Base-by-base conservation (phyloP, 129 eudicot species). In the Flaveria linearis region DNA sequence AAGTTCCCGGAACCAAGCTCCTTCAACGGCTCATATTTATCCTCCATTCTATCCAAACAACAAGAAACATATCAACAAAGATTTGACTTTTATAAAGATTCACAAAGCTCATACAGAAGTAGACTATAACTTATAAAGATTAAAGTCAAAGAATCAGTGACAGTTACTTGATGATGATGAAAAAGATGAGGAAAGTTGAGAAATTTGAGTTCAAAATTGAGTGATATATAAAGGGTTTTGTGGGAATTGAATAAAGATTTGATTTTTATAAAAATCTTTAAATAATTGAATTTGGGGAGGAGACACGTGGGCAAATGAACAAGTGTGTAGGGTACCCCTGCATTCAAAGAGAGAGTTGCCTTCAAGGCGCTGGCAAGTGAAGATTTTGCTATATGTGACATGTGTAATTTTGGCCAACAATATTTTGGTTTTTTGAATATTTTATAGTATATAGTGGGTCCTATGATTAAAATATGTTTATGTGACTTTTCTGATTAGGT, bases 321-420 rank as follows among this genome's bases (percentile, higher is more conserved):
- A 80, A 80, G 15, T 17, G 8, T 18, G 72, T 74, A 67, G 84
- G 80, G 70, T 60, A 80, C 50, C 33, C 62, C 43, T 52, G 75
- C 79, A 74, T 80, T 74, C 16, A 80, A 28, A 73, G 78, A 80
- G 83, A 72, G 75, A 65, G 70, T 14, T 80, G 79, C 84, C 84
- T 68, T 80, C 64, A 80, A 80, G 80, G 80, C 45, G 84, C 84
- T 80, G 84, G 84, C 84, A 80, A 80, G 70, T 74, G 20, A 26
- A 46, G 47, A 30, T 67, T 67, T 7, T 74, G 16, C 16, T 4
- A 67, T 74, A 47, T 80, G 63, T 74, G 80, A 57, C 84, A 80
- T 63, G 50, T 80, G 84, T 36, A 68, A 28, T 14, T 33, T 26
- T 74, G 79, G 63, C 70, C 55, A 80, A 52, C 46, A 28, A 42